Evolutionary conservation across 1,284 basidiomycete species (phyloP).

Genomic region (Austroboletus novae-zelandiae): DNA sequence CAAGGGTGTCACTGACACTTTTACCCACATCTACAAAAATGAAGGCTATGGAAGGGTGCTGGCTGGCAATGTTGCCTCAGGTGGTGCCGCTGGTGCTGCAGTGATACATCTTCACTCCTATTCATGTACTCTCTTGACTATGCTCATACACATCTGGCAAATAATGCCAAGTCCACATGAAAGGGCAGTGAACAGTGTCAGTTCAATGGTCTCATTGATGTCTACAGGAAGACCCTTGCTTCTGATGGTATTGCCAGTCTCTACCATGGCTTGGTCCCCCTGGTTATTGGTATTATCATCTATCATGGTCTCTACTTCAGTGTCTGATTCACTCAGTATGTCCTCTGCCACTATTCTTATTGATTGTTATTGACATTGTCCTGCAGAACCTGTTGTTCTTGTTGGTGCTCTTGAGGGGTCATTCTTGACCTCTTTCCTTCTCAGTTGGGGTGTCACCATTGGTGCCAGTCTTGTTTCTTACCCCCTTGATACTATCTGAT

Average conservation of each 20-base stretch:
- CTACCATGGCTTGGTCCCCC: slow-evolving; percentile 94
- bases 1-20: slow-evolving; percentile 92
- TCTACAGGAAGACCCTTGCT: slow-evolving; percentile 91
- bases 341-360: slow-evolving; percentile 17
- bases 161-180: slow-evolving; percentile 92
- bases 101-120: slow-evolving; percentile 90
- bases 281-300: slow-evolving; percentile 92
- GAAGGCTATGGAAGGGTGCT: slow-evolving; percentile 95
- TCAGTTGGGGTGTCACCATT: slow-evolving; percentile 94
- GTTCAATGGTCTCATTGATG: slow-evolving; percentile 94
- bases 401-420: slow-evolving; percentile 86
- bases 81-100: slow-evolving; percentile 97
- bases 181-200: slow-evolving; percentile 90
- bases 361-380: slow-evolving; percentile 12
- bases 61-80: slow-evolving; percentile 90
- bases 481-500: slow-evolving; percentile 92
- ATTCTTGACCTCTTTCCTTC: slow-evolving; percentile 87
- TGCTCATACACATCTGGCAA: slow-evolving; percentile 96
- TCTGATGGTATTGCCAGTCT: slow-evolving; percentile 87
- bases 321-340: slow-evolving; percentile 87
- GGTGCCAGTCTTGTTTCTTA: slow-evolving; percentile 95
- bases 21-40: slow-evolving; percentile 80
- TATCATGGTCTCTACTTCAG: slow-evolving; percentile 97
- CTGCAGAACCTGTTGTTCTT: slow-evolving; percentile 84
- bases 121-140: slow-evolving; percentile 98